Base-by-base conservation (phyloP, 1,284 basidiomycete genomes). In the Cryptococcus jaspeensis region DNA sequence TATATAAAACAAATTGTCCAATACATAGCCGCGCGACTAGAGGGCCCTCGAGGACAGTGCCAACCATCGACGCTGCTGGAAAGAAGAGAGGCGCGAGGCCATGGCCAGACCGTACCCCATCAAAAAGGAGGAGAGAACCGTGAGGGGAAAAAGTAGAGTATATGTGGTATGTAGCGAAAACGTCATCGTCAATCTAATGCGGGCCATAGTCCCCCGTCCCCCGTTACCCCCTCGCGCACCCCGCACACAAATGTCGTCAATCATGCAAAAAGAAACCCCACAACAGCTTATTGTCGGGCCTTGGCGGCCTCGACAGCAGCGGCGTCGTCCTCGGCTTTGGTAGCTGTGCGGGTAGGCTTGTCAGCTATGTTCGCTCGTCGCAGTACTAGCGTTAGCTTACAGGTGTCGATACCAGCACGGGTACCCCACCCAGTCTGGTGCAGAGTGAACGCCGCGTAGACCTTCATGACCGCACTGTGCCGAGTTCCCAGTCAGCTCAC, bases 361-460 rank as follows among this genome's bases (percentile, higher is more conserved):
- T 48, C 32, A 48, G 46, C 25, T 22, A 12, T 12, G n/a, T 1
- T 7, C 12, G n/a, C 1, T 7, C 12, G 13, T 35, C 25, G 36
- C 7, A 40, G 7, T 39, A 16, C 47, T 48, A 8, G 28, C 23
- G 20, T 15, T 1, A 35, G 69, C 73, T 66, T 50, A 73, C 73
- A 84, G 79, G 90, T 88, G 72, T 88, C 90, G 69, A 94, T 89
- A 80, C 91, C 91, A 8, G 89, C 83, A 73, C 91, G 87, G 20
- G 91, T 94, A 53, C 90, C 91, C 91, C 91, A 94, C 58, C 87
- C 89, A 71, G 89, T 92, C 85, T 90, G 87, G 77, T 91, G 89
- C 52, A 92, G 79, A 39, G 89, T 92, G 73, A 84, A 86, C 23
- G 90, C 78, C 25, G 89, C 89, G 73, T 92, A 92, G 43, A 92